Base-by-base conservation (phyloP, 2,329 filamentous ascomycete genomes). In the Chaetomium strumarium region DNA sequence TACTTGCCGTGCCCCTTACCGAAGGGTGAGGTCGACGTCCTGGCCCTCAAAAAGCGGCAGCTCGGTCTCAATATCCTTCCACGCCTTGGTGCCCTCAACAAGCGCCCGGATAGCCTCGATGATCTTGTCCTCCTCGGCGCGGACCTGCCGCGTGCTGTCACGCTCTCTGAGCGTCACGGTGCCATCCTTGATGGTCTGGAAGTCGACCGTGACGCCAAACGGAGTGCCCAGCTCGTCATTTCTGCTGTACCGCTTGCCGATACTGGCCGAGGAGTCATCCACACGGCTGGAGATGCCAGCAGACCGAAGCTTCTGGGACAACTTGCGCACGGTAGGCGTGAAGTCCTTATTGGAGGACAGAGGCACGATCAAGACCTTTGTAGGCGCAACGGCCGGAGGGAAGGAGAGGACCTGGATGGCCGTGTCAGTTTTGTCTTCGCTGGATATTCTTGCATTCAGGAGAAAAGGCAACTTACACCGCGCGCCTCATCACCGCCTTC, bases 151-250 rank as follows among this genome's bases (percentile, higher is more conserved):
- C 49, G 89, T 96, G 39, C 85, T 86, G 73, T 97, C 93, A 58
- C 90, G 85, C 69, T 97, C 92, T 66, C 92, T 79, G 59, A 97
- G 80, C 1, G 92, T 97, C 66, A 95, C 81, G 8, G 86, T 87
- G 67, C 82, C 82, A 68, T 96, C 90, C 71, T 95, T 84, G 61
- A 96, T 75, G 44, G 89, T 95, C 76, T 97, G 89, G 80, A 96
- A 97, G 70, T 97, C 92, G 55, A 97, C 82, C 0, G 92, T 97
- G 70, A 97, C 85, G 67, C 90, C 92, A 59, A 96, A 85, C 8
- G 92, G 90, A 41, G 93, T 97, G 64, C 92, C 93, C 54, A 96
- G 81, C 74, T 97, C 92, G 70, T 97, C 92, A 68, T 96, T 96
- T 64, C 93, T 85, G 67, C 87, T 84, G 72, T 95, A 97, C 49